A percentile compares a stretch with the other conserved stretches of the same genome.
These are phyloP conservation scores for Hydnomerulius pinastri DNA, from an alignment of 768 basidiomycete species.

Conservation along the genomic window DNA sequence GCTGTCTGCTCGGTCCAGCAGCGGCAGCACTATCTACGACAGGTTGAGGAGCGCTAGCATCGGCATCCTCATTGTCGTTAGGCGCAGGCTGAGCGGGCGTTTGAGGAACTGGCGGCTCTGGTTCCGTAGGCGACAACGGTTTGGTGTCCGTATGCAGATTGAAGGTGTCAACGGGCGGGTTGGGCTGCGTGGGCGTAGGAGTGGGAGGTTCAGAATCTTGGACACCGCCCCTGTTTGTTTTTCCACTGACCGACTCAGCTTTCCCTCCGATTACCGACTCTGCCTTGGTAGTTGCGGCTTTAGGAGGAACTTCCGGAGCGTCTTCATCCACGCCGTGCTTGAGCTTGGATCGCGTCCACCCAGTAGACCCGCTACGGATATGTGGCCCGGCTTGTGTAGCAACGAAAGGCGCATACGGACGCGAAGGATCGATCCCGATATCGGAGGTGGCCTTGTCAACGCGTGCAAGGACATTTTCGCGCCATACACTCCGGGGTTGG, in stretches of 20 bases:
- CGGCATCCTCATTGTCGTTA: slow-evolving; percentile 8
- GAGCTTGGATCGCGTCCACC: slow-evolving; percentile 7
- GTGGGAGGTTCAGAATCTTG: slow-evolving; percentile 11
- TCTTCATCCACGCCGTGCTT: background rate
- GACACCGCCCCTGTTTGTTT: background rate
- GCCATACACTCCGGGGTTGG: slow-evolving; percentile 17
- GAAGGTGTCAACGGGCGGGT: slow-evolving; percentile 17
- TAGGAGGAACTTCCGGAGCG: slow-evolving; percentile 4
- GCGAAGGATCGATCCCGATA: slow-evolving; percentile 19
- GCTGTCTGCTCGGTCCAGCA: background rate
- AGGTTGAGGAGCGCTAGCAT: slow-evolving; percentile 8
- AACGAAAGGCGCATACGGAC: slow-evolving; percentile 3
- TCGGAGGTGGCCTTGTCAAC: slow-evolving; percentile 24
- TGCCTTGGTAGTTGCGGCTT: background rate
- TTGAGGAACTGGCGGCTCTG: background rate
- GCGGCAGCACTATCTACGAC: background rate
- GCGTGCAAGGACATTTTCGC: slow-evolving; percentile 12
- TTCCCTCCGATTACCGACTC: slow-evolving; percentile 3
- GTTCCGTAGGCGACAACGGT: slow-evolving; percentile 6
- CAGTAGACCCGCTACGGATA: background rate
- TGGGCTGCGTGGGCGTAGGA: slow-evolving; percentile 27
- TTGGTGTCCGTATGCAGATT: slow-evolving; percentile 8
- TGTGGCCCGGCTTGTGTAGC: slow-evolving; percentile 8
- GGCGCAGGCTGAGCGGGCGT: slow-evolving; percentile 2
- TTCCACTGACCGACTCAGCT: slow-evolving; percentile 2